Evolutionary conservation across 2,329 filamentous ascomycete genomes (phyloP).

Genomic region (Leptodontidium sp.): DNA sequence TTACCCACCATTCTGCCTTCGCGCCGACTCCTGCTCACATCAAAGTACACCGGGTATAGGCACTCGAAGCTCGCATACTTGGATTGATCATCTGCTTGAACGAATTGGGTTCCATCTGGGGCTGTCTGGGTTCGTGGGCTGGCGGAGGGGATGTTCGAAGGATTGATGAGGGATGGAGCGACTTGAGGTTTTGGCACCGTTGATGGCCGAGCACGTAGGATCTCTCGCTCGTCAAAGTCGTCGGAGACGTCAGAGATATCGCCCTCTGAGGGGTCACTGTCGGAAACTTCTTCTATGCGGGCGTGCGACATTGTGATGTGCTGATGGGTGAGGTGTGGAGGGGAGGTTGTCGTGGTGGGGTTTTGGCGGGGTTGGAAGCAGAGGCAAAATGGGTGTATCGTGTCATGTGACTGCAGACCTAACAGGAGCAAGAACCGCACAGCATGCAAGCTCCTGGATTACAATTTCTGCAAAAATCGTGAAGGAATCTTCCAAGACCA

Average conservation of each 20-base stretch:
- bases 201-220: slow-evolving; percentile 40
- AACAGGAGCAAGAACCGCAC: slow-evolving; percentile 26
- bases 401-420: slow-evolving; percentile 1
- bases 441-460: slow-evolving; percentile 29
- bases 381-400: not conserved
- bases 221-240: slow-evolving; percentile 60
- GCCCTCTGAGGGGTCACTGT: slow-evolving; percentile 81
- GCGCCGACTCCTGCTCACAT: slow-evolving; percentile 74
- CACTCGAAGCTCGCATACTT: slow-evolving; percentile 82
- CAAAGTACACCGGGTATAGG: slow-evolving; percentile 96
- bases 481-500: slow-evolving; percentile 24
- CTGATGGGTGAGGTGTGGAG: slow-evolving; percentile 18
- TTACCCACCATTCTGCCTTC: slow-evolving; percentile 82
- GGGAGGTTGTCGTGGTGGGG: slow-evolving; percentile 25
- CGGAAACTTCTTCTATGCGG: slow-evolving; percentile 87
- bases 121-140: slow-evolving; percentile 26
- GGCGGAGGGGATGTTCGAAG: slow-evolving; percentile 47
- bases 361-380: slow-evolving; percentile 29
- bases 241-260: slow-evolving; percentile 73
- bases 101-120: slow-evolving; percentile 49
- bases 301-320: slow-evolving; percentile 76
- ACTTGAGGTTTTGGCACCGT: slow-evolving; percentile 21
- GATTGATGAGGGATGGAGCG: slow-evolving; percentile 36
- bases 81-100: slow-evolving; percentile 55
- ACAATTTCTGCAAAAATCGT: slow-evolving; percentile 27